Conservation (phyloP, 2,329 filamentous ascomycete species). For the Fusarium xyrophilum region DNA sequence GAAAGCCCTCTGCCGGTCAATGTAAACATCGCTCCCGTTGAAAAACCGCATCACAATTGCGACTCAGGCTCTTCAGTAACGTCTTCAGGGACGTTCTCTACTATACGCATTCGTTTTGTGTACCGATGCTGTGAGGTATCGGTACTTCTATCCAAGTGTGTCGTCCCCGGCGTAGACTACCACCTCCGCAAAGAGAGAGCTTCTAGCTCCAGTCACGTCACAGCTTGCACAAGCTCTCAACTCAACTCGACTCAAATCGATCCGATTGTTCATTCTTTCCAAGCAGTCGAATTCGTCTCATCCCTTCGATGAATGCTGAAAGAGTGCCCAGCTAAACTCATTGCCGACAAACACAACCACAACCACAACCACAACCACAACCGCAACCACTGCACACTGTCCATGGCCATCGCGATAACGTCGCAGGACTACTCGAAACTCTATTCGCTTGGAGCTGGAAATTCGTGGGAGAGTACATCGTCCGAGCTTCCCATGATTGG, state of each 20-base stretch:
- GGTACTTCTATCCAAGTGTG: slow-evolving; percentile 17
- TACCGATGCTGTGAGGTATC: slow-evolving; percentile 19
- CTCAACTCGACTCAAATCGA: slow-evolving; percentile 14
- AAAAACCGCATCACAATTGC: slow-evolving; percentile 4
- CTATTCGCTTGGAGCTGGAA: slow-evolving; percentile 11
- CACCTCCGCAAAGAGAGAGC: background rate
- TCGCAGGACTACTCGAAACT: slow-evolving; percentile 16
- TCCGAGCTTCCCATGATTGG: slow-evolving; percentile 27
- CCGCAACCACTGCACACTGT: slow-evolving; percentile 1
- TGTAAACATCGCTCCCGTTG: background rate
- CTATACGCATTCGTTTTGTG: slow-evolving; percentile 25
- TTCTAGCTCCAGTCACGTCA: slow-evolving; percentile 3
- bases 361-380: too few relatives aligned
- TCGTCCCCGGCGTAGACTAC: slow-evolving; percentile 10
- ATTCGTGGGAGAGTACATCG: slow-evolving; percentile 16
- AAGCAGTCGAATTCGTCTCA: background rate
- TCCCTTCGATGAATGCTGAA: background rate
- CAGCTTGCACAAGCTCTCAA: background rate
- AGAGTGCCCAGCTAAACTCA: background rate
- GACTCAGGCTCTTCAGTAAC: slow-evolving; percentile 1
- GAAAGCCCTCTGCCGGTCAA: background rate
- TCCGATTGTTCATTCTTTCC: slow-evolving; percentile 5
- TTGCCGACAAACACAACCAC: background rate
- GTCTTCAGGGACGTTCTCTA: slow-evolving; percentile 14
- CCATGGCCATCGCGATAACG: slow-evolving; percentile 33